phyloP scores from a whole-genome alignment of 2,329 filamentous ascomycete species.

The Aspergillus puulaauensis region DNA sequence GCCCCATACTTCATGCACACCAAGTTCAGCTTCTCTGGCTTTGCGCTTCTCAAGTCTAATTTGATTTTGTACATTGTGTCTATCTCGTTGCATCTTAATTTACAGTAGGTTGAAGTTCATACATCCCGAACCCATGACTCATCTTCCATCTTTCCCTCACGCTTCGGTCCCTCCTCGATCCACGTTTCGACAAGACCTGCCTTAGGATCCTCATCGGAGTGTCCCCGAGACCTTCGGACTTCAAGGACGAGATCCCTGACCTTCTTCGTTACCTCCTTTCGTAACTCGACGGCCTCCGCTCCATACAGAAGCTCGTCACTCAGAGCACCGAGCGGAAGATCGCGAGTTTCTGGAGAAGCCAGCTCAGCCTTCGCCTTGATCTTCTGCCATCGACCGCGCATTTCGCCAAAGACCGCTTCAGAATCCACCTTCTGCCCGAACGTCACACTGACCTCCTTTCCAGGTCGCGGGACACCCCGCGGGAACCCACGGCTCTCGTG shows the following conservation, averaged over 20 bases:
- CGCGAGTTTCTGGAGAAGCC: slow-evolving; percentile 35
- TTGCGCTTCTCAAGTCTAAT: not conserved
- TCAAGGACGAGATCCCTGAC: slow-evolving; percentile 79
- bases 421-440: slow-evolving; percentile 71
- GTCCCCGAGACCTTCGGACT: slow-evolving; percentile 69
- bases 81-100: slow-evolving; percentile 17
- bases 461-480: slow-evolving; percentile 75
- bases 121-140: slow-evolving; percentile 61
- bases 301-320: slow-evolving; percentile 66
- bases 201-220: slow-evolving; percentile 77
- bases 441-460: slow-evolving; percentile 56
- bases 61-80: not conserved
- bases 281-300: slow-evolving; percentile 71
- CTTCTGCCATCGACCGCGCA: slow-evolving; percentile 71
- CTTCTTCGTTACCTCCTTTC: slow-evolving; percentile 76
- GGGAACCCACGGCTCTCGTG: slow-evolving; percentile 77
- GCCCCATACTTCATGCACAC: not conserved
- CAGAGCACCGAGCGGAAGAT: slow-evolving; percentile 54
- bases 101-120: slow-evolving; percentile 26
- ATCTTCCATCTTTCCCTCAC: slow-evolving; percentile 60
- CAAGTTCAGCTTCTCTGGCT: not conserved
- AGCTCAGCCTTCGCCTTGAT: slow-evolving; percentile 58
- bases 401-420: slow-evolving; percentile 73
- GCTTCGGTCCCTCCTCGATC: slow-evolving; percentile 56
- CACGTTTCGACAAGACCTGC: slow-evolving; percentile 79